Percentiles rank a stretch among this genome's conserved stretches.
Evolutionary conservation across 257 asterid species (phyloP).

Genomic region (Nicotiana obtusifolia): DNA sequence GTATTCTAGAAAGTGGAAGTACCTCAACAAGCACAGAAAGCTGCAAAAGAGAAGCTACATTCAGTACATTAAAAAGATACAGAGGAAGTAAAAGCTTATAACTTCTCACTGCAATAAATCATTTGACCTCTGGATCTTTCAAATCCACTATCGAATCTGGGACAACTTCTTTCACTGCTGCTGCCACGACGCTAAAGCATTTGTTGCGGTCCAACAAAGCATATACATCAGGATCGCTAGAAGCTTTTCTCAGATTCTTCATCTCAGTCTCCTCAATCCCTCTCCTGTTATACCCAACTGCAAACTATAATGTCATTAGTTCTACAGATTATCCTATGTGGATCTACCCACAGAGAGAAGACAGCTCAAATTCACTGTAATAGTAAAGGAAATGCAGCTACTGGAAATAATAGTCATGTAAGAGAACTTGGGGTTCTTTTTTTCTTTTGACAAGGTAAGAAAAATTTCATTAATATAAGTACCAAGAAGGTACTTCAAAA

Average conservation of each 20-base stretch:
- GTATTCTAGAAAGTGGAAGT: conserved; percentile 37
- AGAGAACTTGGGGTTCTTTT: too few relatives aligned
- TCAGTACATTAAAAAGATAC: conserved; percentile 7
- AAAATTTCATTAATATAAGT: too few relatives aligned
- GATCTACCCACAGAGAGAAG: not conserved
- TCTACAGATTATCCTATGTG: not conserved
- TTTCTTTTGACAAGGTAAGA: too few relatives aligned
- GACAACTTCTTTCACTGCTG: conserved; percentile 34
- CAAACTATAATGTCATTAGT: conserved; percentile 34
- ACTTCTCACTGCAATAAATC: not conserved
- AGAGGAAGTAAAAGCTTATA: not conserved
- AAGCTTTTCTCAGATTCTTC: conserved; percentile 13
- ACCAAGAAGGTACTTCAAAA: too few relatives aligned
- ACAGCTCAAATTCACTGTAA: not conserved
- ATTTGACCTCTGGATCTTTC: conserved; percentile 39
- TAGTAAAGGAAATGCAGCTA: too few relatives aligned
- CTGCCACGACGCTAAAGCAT: conserved; percentile 40
- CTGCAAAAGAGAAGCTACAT: conserved; percentile 18
- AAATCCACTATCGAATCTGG: conserved; percentile 38
- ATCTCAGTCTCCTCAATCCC: conserved; percentile 41
- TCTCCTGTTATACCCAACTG: conserved; percentile 51
- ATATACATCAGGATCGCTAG: conserved; percentile 13
- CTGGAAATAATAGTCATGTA: too few relatives aligned
- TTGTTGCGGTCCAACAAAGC: conserved; percentile 34
- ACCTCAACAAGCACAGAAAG: conserved; percentile 38